These are phyloP conservation scores for Colletotrichum orchidophilum DNA, from an alignment of 2,329 filamentous ascomycete species.

Conservation along the genomic window DNA sequence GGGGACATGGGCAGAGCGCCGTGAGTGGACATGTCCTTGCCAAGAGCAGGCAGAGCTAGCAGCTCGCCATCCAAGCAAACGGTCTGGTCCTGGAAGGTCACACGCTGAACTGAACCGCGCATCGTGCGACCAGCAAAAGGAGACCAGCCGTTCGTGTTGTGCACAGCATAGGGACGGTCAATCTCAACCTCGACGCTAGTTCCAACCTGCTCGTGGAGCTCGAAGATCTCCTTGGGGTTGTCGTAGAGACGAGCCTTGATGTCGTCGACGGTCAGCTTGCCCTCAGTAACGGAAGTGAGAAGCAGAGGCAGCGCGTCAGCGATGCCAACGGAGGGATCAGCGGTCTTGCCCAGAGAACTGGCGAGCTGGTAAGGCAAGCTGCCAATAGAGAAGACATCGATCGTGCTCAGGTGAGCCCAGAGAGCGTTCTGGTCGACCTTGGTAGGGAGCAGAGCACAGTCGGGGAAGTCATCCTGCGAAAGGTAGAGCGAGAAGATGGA, in stretches of 20 bases:
- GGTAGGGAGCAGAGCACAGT: constrained; percentile 73
- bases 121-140: constrained; percentile 76
- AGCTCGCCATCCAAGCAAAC: constrained; percentile 79
- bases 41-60: constrained; percentile 63
- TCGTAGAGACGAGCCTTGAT: constrained; percentile 77
- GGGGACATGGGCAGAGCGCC: constrained; percentile 65
- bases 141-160: constrained; percentile 67
- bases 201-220: constrained; percentile 81
- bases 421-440: constrained; percentile 75
- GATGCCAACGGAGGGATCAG: constrained; percentile 72
- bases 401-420: constrained; percentile 77
- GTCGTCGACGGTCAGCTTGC: constrained; percentile 77
- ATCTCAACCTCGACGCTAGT: constrained; percentile 80
- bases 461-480: constrained; percentile 74
- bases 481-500: constrained; percentile 83
- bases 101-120: constrained; percentile 76
- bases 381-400: constrained; percentile 83
- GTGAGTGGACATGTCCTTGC: constrained; percentile 81
- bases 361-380: constrained; percentile 82
- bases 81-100: constrained; percentile 79
- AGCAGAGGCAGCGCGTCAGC: constrained; percentile 78
- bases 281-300: constrained; percentile 79
- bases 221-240: constrained; percentile 83
- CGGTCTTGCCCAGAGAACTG: constrained; percentile 59
- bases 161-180: constrained; percentile 73